Evolutionary conservation across 169 alveolate genomes (phyloP).

Genomic region (Eimeria sp.): DNA sequence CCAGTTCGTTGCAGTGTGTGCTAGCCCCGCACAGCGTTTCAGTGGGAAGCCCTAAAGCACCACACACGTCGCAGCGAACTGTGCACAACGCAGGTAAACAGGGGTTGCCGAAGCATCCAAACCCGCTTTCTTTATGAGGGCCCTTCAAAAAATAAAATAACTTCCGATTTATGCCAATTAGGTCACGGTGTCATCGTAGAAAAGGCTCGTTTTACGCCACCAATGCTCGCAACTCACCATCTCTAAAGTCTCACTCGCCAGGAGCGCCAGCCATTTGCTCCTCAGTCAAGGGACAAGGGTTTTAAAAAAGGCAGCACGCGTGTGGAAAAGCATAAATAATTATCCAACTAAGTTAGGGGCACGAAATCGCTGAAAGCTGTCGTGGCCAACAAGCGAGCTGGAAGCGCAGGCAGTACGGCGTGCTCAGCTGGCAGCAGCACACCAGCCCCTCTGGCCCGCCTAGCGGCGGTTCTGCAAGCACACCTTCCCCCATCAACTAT

Average conservation of each 20-base stretch:
- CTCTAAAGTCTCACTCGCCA: constrained; percentile 34
- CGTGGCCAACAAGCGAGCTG: constrained; percentile 65
- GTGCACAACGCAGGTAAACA: neutral
- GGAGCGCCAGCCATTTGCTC: constrained; percentile 26
- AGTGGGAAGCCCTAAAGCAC: neutral
- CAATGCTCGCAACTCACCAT: constrained; percentile 48
- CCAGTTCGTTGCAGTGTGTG: neutral
- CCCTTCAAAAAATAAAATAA: neutral
- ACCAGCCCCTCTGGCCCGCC: constrained; percentile 83
- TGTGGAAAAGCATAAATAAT: neutral
- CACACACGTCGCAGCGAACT: neutral
- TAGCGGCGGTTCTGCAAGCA: constrained; percentile 80
- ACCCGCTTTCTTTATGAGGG: constrained; percentile 8
- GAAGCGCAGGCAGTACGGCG: constrained; percentile 76
- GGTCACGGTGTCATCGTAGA: neutral
- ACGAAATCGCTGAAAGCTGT: constrained; percentile 37
- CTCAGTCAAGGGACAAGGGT: neutral
- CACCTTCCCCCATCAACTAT: constrained; percentile 78
- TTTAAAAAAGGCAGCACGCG: neutral
- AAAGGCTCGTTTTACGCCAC: neutral
- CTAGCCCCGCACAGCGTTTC: neutral
- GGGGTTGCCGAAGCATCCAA: constrained; percentile 2
- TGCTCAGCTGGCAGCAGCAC: constrained; percentile 81
- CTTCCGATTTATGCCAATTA: neutral
- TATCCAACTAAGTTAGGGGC: neutral